phyloP scores from a whole-genome alignment of 768 basidiomycete species.

The Cubamyces sp. region DNA sequence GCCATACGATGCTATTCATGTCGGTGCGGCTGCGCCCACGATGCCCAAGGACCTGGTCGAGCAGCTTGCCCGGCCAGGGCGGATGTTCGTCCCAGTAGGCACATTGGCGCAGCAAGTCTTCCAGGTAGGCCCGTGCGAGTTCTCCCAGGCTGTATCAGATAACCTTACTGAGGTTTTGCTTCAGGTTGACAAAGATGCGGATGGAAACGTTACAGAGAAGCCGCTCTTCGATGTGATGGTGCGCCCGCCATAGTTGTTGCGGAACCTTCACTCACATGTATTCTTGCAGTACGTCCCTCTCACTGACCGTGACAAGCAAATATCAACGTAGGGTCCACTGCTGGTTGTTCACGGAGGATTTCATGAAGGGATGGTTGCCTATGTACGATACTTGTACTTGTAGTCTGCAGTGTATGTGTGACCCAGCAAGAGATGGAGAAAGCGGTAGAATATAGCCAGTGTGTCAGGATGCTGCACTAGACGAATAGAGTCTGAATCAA shows the following conservation, averaged over 20 bases:
- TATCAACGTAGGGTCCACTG: neutral
- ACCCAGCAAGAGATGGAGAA: too few species aligned
- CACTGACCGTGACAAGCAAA: slow-evolving; percentile 53
- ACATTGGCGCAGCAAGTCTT: slow-evolving; percentile 59
- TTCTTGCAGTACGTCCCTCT: slow-evolving; percentile 64
- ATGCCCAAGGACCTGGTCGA: slow-evolving; percentile 74
- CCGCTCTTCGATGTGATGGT: slow-evolving; percentile 85
- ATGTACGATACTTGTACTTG: neutral
- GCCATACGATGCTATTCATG: slow-evolving; percentile 74
- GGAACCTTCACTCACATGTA: neutral
- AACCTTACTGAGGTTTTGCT: neutral
- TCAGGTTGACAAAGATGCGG: slow-evolving; percentile 76
- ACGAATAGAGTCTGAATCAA: too few species aligned
- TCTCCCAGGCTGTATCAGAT: neutral
- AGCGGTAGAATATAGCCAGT: too few species aligned
- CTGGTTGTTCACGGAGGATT: neutral
- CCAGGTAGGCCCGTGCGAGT: slow-evolving; percentile 20
- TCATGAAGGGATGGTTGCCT: neutral
- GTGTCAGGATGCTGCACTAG: too few species aligned
- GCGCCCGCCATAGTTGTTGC: neutral
- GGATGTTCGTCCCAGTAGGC: slow-evolving; percentile 95
- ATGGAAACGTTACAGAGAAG: slow-evolving; percentile 66
- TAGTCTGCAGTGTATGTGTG: neutral
- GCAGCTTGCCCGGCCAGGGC: slow-evolving; percentile 74
- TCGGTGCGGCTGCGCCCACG: slow-evolving; percentile 86